Base-by-base conservation (phyloP, 2,329 filamentous ascomycete species). In the Aspergillaceae sp. region DNA sequence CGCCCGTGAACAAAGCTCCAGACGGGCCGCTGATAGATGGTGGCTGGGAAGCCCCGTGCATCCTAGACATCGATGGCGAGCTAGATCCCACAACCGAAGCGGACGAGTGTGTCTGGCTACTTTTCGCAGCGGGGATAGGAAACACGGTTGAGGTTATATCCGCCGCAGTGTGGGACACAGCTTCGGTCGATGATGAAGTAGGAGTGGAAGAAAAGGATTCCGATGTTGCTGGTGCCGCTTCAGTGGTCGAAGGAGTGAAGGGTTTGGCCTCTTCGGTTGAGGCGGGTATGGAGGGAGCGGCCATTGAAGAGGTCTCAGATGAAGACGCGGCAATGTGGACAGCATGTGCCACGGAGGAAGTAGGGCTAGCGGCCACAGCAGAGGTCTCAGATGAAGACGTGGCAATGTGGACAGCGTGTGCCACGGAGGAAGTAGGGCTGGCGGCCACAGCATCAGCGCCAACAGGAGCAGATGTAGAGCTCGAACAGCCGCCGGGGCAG, bases 1-100 rank as follows among this genome's bases (percentile, higher is more conserved):
- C 51, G 4, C 54, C 56, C 3, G 58, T 62, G 47, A 60, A 60
- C 2, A 59, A 42, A 9, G 58, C 50, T 7, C 43, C 49, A 3
- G 53, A 49, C 3, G 51, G 43, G 8, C 42, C 30, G 8, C 38
- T 35, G n/a, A 34, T 37, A 7, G 41, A 43, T 3, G 45, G 43
- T 3, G 50, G 29, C 2, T 19, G 19, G 19, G 19, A 19, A 32
- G 11, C 41, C 46, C 6, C 46, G 45, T 3, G 48, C 41, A 38
- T 9, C 36, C 8, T 7, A 38, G 26, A 8, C 7, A 5, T 28
- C 4, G 7, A 19, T 3, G 19, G 19, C 19, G 19, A 19, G 19
- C 19, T 19, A 19, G 19, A 19, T 19, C 19, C 19, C 19, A 19
- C 19, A 38, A 28, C 26, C 8, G 36, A 26, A 38, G 36, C 26